Percentiles rank a stretch among this genome's conserved stretches.
These are phyloP conservation scores for Phytophthora hibernalis DNA, from an alignment of 352 stramenopile species.

Conservation along the genomic window DNA sequence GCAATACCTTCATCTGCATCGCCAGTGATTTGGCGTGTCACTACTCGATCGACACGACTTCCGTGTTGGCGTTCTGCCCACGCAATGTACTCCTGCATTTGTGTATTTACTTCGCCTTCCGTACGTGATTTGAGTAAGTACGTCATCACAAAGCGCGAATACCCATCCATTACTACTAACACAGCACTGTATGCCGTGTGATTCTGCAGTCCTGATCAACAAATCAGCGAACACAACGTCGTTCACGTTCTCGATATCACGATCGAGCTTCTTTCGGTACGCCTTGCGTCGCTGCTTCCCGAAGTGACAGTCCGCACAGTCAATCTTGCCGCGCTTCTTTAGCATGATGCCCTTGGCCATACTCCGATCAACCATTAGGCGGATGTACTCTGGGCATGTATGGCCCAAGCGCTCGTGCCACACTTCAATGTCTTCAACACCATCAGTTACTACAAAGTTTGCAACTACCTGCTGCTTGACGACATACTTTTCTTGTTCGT, in stretches of 20 bases:
- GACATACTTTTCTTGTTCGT: neutral
- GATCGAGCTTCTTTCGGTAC: constrained; percentile 14
- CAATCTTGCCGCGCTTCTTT: constrained; percentile 9
- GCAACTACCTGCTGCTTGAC: constrained; percentile 12
- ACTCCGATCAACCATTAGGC: constrained; percentile 19
- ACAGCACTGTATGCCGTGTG: constrained; percentile 4
- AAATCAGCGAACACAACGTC: constrained; percentile 23
- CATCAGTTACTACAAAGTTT: constrained; percentile 19
- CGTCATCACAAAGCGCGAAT: no score
- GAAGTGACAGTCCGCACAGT: constrained; percentile 22
- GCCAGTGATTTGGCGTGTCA: no score
- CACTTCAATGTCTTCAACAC: constrained; percentile 7
- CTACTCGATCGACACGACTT: no score
- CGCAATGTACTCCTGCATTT: no score
- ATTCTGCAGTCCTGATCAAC: constrained; percentile 16
- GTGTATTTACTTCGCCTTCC: no score
- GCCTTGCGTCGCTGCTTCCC: constrained; percentile 23
- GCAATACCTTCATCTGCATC: no score
- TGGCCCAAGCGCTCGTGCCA: constrained; percentile 17
- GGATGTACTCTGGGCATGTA: constrained; percentile 18
- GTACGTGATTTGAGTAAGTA: no score
- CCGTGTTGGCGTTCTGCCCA: no score
- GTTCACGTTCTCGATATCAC: constrained; percentile 8
- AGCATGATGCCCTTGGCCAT: no score
- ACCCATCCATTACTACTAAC: no score